Evolutionary conservation across 768 basidiomycete genomes (phyloP).

Genomic region (Boletus sp.): DNA sequence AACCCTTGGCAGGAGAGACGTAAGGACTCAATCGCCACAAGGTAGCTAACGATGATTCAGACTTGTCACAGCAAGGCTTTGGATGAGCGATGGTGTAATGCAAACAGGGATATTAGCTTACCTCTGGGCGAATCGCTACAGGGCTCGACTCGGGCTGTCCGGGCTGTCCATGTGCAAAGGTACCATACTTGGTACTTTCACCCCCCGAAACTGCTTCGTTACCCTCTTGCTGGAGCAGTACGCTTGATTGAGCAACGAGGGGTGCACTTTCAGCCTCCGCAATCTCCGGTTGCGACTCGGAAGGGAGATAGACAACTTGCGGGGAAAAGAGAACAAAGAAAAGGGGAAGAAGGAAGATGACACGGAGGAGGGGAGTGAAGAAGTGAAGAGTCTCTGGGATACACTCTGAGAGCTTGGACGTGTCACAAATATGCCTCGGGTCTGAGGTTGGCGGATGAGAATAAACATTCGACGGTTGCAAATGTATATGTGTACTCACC

Average conservation of each 20-base stretch:
- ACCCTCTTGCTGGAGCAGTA: slow-evolving; percentile 53
- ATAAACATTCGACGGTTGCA: background rate
- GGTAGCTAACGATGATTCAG: slow-evolving; percentile 14
- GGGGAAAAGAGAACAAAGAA: slow-evolving; percentile 63
- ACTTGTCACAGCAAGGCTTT: background rate
- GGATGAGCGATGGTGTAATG: background rate
- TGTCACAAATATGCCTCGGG: slow-evolving; percentile 17
- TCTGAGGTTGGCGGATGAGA: slow-evolving; percentile 8
- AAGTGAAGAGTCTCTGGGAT: slow-evolving; percentile 46
- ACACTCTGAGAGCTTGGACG: slow-evolving; percentile 26
- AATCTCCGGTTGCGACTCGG: slow-evolving; percentile 16
- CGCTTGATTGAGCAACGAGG: slow-evolving; percentile 41
- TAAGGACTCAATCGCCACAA: slow-evolving; percentile 20
- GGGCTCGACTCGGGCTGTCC: slow-evolving; percentile 9
- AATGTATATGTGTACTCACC: slow-evolving; percentile 26
- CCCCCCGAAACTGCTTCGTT: slow-evolving; percentile 32
- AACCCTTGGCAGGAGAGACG: slow-evolving; percentile 20
- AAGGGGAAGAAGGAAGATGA: slow-evolving; percentile 59
- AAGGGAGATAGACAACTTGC: slow-evolving; percentile 55
- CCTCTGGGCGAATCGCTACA: slow-evolving; percentile 1
- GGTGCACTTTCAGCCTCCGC: slow-evolving; percentile 24
- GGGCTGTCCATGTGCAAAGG: slow-evolving; percentile 43
- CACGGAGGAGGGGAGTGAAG: slow-evolving; percentile 61
- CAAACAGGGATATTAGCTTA: slow-evolving; percentile 3
- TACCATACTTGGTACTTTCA: slow-evolving; percentile 68